Evolutionary conservation across 495 filamentous ascomycete genomes (phyloP).

Genomic region (Aspergillus cristatus): DNA sequence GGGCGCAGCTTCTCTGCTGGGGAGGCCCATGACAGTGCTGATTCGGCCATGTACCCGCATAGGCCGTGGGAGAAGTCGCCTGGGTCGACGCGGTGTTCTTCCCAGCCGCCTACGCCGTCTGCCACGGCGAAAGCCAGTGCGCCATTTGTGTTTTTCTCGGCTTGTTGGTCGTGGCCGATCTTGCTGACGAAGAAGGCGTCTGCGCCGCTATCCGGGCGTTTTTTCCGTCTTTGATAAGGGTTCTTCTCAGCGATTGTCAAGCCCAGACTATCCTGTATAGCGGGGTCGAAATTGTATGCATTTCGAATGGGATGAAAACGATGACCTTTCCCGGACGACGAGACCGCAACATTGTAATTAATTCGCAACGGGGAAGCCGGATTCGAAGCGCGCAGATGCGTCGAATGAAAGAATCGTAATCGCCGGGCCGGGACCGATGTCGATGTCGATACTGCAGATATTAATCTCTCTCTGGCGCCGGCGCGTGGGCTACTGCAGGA

Average conservation of each 20-base stretch:
- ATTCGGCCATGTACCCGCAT: conserved; percentile 78
- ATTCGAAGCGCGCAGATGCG: conserved; percentile 1
- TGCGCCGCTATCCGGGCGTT: conserved; percentile 72
- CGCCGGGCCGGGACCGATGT: too few relatives aligned
- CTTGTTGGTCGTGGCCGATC: conserved; percentile 48
- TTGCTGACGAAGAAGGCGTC: conserved; percentile 92
- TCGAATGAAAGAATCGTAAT: conserved; percentile 25
- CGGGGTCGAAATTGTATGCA: conserved; percentile 67
- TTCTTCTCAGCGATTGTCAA: conserved; percentile 35
- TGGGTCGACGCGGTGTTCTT: conserved; percentile 81
- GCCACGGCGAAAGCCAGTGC: conserved; percentile 71
- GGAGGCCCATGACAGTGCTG: conserved; percentile 45
- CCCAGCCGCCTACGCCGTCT: conserved; percentile 94
- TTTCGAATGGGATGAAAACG: conserved; percentile 61
- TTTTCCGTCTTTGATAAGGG: conserved; percentile 20
- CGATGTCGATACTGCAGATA: too few relatives aligned
- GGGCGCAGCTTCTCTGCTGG: conserved; percentile 46
- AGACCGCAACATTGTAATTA: conserved; percentile 43
- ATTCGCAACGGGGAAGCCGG: conserved; percentile 19
- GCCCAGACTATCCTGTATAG: conserved; percentile 42
- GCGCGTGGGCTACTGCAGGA: conserved; percentile 30
- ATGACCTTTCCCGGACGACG: conserved; percentile 67
- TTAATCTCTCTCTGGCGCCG: conserved; percentile 17
- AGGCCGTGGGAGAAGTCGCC: conserved; percentile 94
- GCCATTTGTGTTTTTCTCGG: too few relatives aligned